Evolutionary conservation across 148 eudicot species (phyloP).

Genomic region (Silene uniflora): DNA sequence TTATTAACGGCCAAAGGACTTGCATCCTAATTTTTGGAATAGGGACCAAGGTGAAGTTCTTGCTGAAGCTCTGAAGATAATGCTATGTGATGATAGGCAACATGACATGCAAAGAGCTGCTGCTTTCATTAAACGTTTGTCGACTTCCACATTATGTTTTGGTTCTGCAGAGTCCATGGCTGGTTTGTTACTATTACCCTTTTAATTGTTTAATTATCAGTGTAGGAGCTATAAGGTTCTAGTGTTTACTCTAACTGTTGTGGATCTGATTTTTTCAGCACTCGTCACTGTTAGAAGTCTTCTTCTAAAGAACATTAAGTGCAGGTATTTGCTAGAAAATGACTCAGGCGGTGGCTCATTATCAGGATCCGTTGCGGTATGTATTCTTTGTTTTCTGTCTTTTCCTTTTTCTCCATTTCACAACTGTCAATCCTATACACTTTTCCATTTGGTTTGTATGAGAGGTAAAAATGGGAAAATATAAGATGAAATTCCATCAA

Average conservation of each 20-base stretch:
- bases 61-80: constrained; percentile 92
- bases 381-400: constrained; percentile 12
- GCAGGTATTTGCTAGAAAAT: constrained; percentile 85
- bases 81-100: constrained; percentile 94
- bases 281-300: constrained; percentile 84
- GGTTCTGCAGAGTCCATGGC: constrained; percentile 93
- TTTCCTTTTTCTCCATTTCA: neutral
- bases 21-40: constrained; percentile 13
- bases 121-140: constrained; percentile 88
- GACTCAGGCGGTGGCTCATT: constrained; percentile 97
- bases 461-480: too few species aligned
- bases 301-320: constrained; percentile 81
- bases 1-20: too few species aligned
- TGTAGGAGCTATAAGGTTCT: neutral
- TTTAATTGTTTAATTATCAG: neutral
- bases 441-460: neutral
- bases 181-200: constrained; percentile 36
- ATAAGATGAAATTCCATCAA: too few species aligned
- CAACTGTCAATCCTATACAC: neutral
- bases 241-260: neutral
- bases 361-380: constrained; percentile 80
- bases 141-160: constrained; percentile 70
- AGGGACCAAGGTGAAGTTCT: constrained; percentile 86
- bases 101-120: constrained; percentile 99
- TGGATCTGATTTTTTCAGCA: constrained; percentile 47